phyloP scores from a whole-genome alignment of 768 basidiomycete species.

The Termitomyces sp. region DNA sequence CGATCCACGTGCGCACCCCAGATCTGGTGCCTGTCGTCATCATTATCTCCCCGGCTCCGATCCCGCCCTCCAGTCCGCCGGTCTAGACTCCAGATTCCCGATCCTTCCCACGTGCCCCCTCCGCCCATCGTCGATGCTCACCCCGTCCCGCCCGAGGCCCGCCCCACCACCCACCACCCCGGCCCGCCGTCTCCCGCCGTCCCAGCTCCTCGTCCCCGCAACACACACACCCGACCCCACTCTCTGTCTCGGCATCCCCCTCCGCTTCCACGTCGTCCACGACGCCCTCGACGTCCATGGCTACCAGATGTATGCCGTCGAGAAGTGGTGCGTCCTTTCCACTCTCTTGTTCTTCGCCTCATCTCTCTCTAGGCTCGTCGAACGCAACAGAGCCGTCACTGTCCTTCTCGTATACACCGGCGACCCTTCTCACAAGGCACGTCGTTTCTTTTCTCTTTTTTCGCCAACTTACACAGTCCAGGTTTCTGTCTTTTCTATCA shows the following conservation, averaged over 20 bases:
- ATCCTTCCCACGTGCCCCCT: neutral
- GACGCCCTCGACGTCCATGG: slow-evolving; percentile 50
- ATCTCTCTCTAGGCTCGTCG: slow-evolving; percentile 52
- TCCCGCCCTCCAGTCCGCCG: too few species aligned
- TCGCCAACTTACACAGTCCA: slow-evolving; percentile 18
- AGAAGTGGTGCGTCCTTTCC: slow-evolving; percentile 60
- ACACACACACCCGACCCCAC: slow-evolving; percentile 12
- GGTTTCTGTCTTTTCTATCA: slow-evolving; percentile 60
- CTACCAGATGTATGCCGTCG: slow-evolving; percentile 84
- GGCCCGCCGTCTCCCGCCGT: slow-evolving; percentile 7
- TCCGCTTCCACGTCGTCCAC: slow-evolving; percentile 46
- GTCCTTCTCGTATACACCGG: slow-evolving; percentile 77
- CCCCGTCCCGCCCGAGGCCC: neutral
- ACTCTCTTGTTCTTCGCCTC: neutral
- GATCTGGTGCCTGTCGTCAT: too few species aligned
- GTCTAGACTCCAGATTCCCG: too few species aligned
- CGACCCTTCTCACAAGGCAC: slow-evolving; percentile 61
- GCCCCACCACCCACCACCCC: neutral
- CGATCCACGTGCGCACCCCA: too few species aligned
- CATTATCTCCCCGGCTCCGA: neutral
- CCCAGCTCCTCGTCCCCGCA: slow-evolving; percentile 22
- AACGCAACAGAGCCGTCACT: slow-evolving; percentile 55
- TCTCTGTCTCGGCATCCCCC: slow-evolving; percentile 21
- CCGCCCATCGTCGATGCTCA: neutral
- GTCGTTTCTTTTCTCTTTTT: neutral